phyloP scores from a whole-genome alignment of 129 eudicot species.

The Pseudognaphalium luteoalbum region DNA sequence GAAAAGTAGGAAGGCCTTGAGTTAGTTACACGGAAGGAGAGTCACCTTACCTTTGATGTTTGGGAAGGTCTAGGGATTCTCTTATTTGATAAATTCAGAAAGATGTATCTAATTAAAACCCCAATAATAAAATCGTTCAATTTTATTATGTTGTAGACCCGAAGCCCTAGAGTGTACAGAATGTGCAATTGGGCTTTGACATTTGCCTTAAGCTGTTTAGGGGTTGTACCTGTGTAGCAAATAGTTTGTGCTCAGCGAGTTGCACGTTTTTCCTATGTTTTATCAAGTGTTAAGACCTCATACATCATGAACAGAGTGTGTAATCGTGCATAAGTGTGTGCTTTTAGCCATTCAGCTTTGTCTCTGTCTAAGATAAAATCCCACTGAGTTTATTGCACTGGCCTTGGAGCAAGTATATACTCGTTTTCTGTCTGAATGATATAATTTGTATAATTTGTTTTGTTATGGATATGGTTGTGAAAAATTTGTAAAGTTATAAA shows the following conservation, averaged over 20 bases:
- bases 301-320: neutral
- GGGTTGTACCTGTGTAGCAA: neutral
- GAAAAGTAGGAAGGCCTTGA: neutral
- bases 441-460: neutral
- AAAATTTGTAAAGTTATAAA: neutral
- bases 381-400: slow-evolving; percentile 14
- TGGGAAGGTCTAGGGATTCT: neutral
- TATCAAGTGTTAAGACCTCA: neutral
- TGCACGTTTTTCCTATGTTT: neutral
- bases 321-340: neutral
- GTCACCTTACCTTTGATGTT: neutral
- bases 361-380: slow-evolving; percentile 12
- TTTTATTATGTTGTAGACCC: neutral
- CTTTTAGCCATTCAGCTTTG: neutral
- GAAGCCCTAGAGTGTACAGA: neutral
- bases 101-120: neutral
- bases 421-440: neutral
- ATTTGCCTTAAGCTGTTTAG: neutral
- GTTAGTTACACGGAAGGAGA: neutral
- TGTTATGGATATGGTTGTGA: neutral
- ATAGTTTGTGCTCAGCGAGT: neutral
- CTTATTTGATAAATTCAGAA: neutral
- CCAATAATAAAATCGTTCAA: neutral
- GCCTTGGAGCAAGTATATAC: slow-evolving; percentile 24
- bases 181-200: neutral